Conservation (phyloP, 306 rosid genomes). For the Medicago ruthenica region DNA sequence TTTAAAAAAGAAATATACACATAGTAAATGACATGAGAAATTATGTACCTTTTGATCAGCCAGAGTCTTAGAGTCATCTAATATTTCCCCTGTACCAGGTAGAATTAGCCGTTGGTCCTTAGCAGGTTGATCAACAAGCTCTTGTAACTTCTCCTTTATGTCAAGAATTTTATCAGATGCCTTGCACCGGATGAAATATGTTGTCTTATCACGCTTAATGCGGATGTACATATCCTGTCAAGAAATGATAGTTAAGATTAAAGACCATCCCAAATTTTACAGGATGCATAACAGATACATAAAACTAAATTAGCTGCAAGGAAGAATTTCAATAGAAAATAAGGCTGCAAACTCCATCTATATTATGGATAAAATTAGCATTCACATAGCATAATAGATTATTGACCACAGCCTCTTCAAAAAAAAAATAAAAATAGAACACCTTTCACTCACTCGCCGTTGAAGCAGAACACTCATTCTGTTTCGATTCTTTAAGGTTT, state of each 20-base stretch:
- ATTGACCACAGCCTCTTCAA: not conserved
- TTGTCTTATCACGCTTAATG: slow-evolving; percentile 78
- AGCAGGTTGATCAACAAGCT: slow-evolving; percentile 66
- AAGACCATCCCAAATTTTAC: slow-evolving; percentile 14
- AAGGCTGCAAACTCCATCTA: not conserved
- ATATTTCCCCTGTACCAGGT: slow-evolving; percentile 66
- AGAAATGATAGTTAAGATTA: slow-evolving; percentile 21
- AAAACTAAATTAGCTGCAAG: slow-evolving; percentile 21
- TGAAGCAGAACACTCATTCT: no score
- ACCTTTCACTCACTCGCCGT: no score
- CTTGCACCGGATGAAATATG: slow-evolving; percentile 92
- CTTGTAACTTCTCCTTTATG: slow-evolving; percentile 79
- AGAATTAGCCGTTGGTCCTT: slow-evolving; percentile 73
- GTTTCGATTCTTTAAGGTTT: no score
- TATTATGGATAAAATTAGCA: slow-evolving; percentile 25
- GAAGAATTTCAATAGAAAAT: not conserved
- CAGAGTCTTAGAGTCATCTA: slow-evolving; percentile 81
- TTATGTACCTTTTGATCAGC: slow-evolving; percentile 84
- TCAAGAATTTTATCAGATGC: slow-evolving; percentile 80
- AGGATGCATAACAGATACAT: slow-evolving; percentile 18
- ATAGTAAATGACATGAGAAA: not conserved
- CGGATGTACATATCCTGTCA: slow-evolving; percentile 88
- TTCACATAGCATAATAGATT: not conserved
- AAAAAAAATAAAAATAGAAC: not conserved
- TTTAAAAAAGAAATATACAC: not conserved